Conservation (phyloP, 2,329 filamentous ascomycete species). For the Trichoderma cornu-damae region DNA sequence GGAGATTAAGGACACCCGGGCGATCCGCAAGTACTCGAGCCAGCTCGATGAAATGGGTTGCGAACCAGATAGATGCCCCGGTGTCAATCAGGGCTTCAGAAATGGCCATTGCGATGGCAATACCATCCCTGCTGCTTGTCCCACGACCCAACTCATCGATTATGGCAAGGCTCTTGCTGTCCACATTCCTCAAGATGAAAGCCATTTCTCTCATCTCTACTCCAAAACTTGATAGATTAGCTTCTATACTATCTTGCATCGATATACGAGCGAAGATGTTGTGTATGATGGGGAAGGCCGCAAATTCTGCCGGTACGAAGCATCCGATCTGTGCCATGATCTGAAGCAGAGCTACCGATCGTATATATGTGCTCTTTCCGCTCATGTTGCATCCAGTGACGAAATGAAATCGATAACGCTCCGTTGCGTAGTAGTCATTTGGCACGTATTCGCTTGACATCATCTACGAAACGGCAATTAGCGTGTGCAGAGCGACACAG, state of each 20-base stretch:
- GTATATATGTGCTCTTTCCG: constrained; percentile 93
- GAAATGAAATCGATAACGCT: constrained; percentile 80
- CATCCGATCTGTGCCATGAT: constrained; percentile 93
- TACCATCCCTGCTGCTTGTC: constrained; percentile 80
- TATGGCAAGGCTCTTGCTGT: constrained; percentile 69
- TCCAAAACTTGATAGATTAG: constrained; percentile 88
- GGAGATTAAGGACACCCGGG: constrained; percentile 74
- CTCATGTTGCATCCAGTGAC: constrained; percentile 98
- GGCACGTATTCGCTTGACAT: constrained; percentile 68
- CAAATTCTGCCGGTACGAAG: constrained; percentile 83
- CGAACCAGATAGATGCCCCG: constrained; percentile 80
- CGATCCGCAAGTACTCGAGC: constrained; percentile 69
- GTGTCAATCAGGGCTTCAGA: constrained; percentile 81
- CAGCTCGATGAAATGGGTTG: constrained; percentile 84
- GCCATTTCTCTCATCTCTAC: constrained; percentile 95
- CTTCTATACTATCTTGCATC: constrained; percentile 80
- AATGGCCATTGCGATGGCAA: constrained; percentile 85
- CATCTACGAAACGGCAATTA: constrained; percentile 36
- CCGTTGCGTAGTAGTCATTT: constrained; percentile 82
- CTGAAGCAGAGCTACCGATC: constrained; percentile 73
- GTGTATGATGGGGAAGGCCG: constrained; percentile 71
- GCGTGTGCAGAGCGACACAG: not conserved
- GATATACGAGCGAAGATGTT: constrained; percentile 86
- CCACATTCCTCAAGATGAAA: constrained; percentile 81
- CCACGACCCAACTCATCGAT: constrained; percentile 90